phyloP scores from a whole-genome alignment of 257 asterid genomes.

The Solanum habrochaites region DNA sequence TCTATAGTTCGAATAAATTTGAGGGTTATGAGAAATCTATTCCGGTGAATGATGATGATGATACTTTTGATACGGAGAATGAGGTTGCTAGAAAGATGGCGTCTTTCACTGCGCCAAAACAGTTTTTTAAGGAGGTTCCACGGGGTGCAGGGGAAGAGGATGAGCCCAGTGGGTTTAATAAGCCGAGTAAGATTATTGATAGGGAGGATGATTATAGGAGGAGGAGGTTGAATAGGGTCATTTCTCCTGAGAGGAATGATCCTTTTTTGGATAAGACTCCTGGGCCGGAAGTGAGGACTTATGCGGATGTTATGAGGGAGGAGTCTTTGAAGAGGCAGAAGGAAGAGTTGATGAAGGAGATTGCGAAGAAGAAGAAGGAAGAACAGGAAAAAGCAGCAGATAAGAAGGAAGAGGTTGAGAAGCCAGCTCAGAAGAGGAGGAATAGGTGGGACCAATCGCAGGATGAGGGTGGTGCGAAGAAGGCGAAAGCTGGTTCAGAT shows the following conservation, averaged over 20 bases:
- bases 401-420: conserved; percentile 42
- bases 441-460: conserved; percentile 91
- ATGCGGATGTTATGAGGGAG: conserved; percentile 84
- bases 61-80: conserved; percentile 46
- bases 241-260: conserved; percentile 80
- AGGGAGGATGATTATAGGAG: conserved; percentile 78
- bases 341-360: conserved; percentile 63
- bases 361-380: conserved; percentile 75
- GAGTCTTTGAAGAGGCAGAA: conserved; percentile 68
- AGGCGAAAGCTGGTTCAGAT: conserved; percentile 61
- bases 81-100: conserved; percentile 72
- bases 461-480: conserved; percentile 58
- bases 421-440: conserved; percentile 68
- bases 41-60: conserved; percentile 73
- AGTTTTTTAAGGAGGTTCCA: conserved; percentile 59
- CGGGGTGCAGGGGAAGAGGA: conserved; percentile 64
- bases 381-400: conserved; percentile 26
- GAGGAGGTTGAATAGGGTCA: conserved; percentile 70
- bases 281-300: conserved; percentile 72
- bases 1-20: conserved; percentile 44
- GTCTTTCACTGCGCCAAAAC: conserved; percentile 71
- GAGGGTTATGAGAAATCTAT: conserved; percentile 83
- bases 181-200: conserved; percentile 71
- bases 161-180: conserved; percentile 49
- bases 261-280: conserved; percentile 87